phyloP scores from a whole-genome alignment of 352 stramenopile species.

The Pythium oligandrum region DNA sequence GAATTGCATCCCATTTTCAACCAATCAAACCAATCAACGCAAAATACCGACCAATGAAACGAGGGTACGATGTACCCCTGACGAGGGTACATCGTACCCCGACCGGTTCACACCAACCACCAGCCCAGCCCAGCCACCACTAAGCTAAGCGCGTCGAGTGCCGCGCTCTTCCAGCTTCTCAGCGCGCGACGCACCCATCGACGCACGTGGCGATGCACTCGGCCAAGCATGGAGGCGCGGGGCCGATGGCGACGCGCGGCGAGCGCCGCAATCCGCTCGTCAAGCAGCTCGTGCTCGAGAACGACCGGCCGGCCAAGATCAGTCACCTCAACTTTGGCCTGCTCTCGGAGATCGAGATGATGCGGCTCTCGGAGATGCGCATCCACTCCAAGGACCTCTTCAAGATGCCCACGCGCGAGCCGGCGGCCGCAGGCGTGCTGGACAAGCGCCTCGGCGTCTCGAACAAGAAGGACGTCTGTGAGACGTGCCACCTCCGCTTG shows the following conservation, averaged over 20 bases:
- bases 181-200: neutral
- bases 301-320: constrained; percentile 92
- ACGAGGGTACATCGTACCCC: neutral
- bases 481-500: constrained; percentile 89
- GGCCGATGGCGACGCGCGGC: constrained; percentile 22
- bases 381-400: constrained; percentile 95
- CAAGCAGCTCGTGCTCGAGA: constrained; percentile 88
- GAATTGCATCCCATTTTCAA: no score
- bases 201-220: constrained; percentile 7
- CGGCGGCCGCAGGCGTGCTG: constrained; percentile 91
- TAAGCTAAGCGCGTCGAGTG: no score
- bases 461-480: constrained; percentile 96
- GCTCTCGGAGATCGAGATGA: constrained; percentile 94
- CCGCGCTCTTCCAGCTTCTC: no score
- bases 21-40: no score
- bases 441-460: constrained; percentile 97
- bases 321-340: constrained; percentile 97
- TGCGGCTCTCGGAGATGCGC: constrained; percentile 93
- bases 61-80: constrained; percentile 4
- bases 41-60: neutral
- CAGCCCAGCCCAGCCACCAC: neutral
- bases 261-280: constrained; percentile 83
- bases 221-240: constrained; percentile 14
- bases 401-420: constrained; percentile 92
- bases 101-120: constrained; percentile 8